Evolutionary conservation across 148 eudicot species (phyloP), one percentile per base, ranked within the genome.

Genomic region (Rhododendron williamsianum): DNA sequence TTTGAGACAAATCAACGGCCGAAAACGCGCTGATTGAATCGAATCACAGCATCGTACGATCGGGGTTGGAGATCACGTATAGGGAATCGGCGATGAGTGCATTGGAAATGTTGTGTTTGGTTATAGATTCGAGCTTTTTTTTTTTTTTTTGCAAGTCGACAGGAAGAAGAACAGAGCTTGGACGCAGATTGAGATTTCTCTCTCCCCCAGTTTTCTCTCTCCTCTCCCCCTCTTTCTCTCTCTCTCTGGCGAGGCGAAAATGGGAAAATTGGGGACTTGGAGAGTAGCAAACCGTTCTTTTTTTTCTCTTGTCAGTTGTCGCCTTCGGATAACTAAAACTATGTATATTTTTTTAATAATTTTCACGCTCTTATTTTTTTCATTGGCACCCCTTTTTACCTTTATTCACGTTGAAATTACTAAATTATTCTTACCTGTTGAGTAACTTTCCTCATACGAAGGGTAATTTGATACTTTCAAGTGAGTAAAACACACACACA

Each of bases 201-300:
- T 27, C 78, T 38, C 78, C 8, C 25, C 76, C 74, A 69, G 74
- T 69, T 73, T 13, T 81, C 73, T 58, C 67, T 38, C 60, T 54
- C 82, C 21, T 81, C 73, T 58, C 67, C 23, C 60, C 0, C 82
- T 52, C 82, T 80, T 69, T 35, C 69, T 56, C 69, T 80, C 82
- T 80, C 65, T 80, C 82, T 78, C 58, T 41, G 6, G 81, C 81
- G 81, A 33, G 82, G 83, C 63, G 83, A 81, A 81, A 81, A 54
- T 81, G 71, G 83, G 83, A 81, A 54, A 15, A 25, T 81, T 81
- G 48, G 83, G 10, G 73, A 25, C 4, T 25, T 25, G 72, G 72
- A 35, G 69, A 19, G 69, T 10, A 56, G 83, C 69, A 81, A 36
- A 54, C 69, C 71, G 71, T 56, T 56, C 69, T 56, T 19, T 71